Evolutionary conservation across 768 basidiomycete species (phyloP).

Genomic region (Kockovaella imperatae): DNA sequence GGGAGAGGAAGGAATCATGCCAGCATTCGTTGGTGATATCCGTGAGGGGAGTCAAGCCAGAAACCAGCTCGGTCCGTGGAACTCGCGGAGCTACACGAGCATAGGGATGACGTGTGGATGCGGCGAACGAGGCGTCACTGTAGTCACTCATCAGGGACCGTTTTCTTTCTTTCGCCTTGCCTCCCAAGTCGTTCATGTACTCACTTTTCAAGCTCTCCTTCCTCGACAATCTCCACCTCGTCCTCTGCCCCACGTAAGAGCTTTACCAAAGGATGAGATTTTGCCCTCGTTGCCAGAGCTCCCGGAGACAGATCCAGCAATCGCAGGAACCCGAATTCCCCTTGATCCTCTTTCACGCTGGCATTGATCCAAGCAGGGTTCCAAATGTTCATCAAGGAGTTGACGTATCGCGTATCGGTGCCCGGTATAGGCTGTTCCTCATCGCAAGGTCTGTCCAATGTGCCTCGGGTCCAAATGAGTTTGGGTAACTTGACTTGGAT

Average conservation of each 20-base stretch:
- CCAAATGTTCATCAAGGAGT: slow-evolving; percentile 83
- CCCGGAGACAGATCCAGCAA: slow-evolving; percentile 58
- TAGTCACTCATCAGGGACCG: not conserved
- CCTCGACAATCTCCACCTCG: not conserved
- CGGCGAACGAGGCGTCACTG: no score
- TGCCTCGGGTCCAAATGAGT: slow-evolving; percentile 66
- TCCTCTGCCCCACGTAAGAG: slow-evolving; percentile 15
- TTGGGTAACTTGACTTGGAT: slow-evolving; percentile 71
- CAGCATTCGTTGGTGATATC: slow-evolving; percentile 60
- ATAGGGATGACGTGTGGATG: slow-evolving; percentile 30
- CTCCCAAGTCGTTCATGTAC: not conserved
- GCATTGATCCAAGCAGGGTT: slow-evolving; percentile 66
- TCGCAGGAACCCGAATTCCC: slow-evolving; percentile 71
- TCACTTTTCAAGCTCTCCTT: slow-evolving; percentile 15
- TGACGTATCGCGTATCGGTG: slow-evolving; percentile 53
- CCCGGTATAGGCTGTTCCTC: slow-evolving; percentile 52
- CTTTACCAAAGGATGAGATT: slow-evolving; percentile 27
- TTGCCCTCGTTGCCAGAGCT: slow-evolving; percentile 45
- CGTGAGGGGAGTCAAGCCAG: slow-evolving; percentile 52
- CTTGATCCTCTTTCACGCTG: slow-evolving; percentile 57
- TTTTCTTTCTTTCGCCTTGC: not conserved
- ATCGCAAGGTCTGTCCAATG: slow-evolving; percentile 62
- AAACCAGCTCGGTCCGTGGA: slow-evolving; percentile 9
- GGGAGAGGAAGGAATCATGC: slow-evolving; percentile 70
- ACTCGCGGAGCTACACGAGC: slow-evolving; percentile 46